A percentile compares a stretch with the other conserved stretches of the same genome.
phyloP scores from a whole-genome alignment of 257 asterid species.

The Plantago major region DNA sequence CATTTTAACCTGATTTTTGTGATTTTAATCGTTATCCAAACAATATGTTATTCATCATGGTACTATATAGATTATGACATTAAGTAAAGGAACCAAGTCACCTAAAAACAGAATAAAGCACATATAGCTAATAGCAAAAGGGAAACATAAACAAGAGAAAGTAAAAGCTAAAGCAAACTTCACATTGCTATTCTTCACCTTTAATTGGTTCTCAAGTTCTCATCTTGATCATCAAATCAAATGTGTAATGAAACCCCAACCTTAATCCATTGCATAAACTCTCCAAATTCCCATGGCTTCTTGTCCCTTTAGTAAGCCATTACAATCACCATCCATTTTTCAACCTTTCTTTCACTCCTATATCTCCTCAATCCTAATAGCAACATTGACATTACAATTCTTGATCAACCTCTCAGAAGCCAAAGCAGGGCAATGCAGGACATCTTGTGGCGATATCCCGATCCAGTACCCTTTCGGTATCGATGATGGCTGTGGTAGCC shows the following conservation, averaged over 20 bases:
- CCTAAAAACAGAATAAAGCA: constrained; percentile 31
- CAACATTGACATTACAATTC: constrained; percentile 16
- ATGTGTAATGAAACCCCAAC: constrained; percentile 9
- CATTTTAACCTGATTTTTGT: too few relatives aligned
- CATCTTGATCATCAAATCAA: constrained; percentile 18
- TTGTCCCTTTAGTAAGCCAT: constrained; percentile 1
- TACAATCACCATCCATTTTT: constrained; percentile 5
- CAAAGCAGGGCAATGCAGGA: constrained; percentile 54
- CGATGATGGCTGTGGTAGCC: constrained; percentile 95
- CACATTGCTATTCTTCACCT: constrained; percentile 28
- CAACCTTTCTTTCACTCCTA: neutral
- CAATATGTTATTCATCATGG: too few relatives aligned
- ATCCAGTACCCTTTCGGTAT: constrained; percentile 81
- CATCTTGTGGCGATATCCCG: constrained; percentile 64
- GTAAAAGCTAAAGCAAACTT: constrained; percentile 30
- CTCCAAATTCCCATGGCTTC: constrained; percentile 26
- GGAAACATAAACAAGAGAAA: constrained; percentile 24
- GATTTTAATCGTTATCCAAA: too few relatives aligned
- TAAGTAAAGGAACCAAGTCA: too few relatives aligned
- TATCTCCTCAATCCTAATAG: constrained; percentile 9
- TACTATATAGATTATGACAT: too few relatives aligned
- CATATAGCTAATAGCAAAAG: constrained; percentile 11
- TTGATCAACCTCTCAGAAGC: constrained; percentile 26
- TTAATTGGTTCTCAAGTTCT: constrained; percentile 12
- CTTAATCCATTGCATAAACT: constrained; percentile 4